Conservation (phyloP, 164 flowering plant genomes). For the Macadamia integrifolia region DNA sequence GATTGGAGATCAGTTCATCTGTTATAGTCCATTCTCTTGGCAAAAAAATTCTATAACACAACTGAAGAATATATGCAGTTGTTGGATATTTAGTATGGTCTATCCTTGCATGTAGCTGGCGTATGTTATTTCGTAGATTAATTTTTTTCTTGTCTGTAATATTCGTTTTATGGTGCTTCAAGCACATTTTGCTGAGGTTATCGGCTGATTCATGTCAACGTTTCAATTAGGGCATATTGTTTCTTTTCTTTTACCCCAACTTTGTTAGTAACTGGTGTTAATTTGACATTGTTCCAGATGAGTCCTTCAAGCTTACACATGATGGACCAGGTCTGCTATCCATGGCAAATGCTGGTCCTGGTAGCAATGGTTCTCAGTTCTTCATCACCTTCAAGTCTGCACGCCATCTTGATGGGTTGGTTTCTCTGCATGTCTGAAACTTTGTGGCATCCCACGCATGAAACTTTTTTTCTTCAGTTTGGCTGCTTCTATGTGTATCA, state of each 20-base stretch:
- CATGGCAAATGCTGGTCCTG: conserved; percentile 79
- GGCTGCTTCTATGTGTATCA: too few species aligned
- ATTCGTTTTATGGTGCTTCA: too few species aligned
- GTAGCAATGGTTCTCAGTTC: conserved; percentile 77
- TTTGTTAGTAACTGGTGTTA: conserved; percentile 1
- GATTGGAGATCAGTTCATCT: too few species aligned
- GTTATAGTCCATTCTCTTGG: too few species aligned
- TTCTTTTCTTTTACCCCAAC: neutral
- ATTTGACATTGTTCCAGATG: conserved; percentile 50
- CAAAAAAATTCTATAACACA: neutral
- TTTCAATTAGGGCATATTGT: too few species aligned
- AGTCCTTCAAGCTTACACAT: conserved; percentile 64
- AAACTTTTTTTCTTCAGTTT: too few species aligned
- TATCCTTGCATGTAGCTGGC: neutral
- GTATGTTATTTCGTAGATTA: neutral
- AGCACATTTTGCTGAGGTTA: too few species aligned
- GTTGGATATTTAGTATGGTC: neutral
- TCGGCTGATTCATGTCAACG: too few species aligned
- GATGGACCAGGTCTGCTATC: conserved; percentile 81
- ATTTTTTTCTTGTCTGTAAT: too few species aligned
- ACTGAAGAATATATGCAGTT: neutral
- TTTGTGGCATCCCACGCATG: too few species aligned
- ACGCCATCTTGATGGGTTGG: conserved; percentile 83
- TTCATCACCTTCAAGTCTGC: conserved; percentile 66
- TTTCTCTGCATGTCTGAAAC: conserved; percentile 5